Evolutionary conservation across 371 early-diverging fungal genomes (phyloP), one percentile per base, ranked within the genome.

Genomic region (Haplosporangium sp.): DNA sequence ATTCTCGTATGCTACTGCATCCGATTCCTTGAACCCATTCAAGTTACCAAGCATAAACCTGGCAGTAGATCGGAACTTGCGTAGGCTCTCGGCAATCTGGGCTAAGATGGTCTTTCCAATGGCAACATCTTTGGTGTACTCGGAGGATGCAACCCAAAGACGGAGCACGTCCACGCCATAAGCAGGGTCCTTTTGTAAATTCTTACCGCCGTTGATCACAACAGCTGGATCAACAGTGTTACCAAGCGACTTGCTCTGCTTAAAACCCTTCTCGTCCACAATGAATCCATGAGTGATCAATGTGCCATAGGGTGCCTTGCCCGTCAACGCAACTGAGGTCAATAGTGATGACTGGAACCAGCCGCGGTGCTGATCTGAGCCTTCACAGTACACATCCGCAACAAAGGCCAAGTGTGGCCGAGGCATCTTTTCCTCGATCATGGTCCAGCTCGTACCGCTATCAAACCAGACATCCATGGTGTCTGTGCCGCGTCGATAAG

Each of bases 401-500:
- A 91, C 73, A 51, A 82, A 84, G 7, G 80, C 82, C 36, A 66
- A 58, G 20, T 73, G 56, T 59, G 72, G 50, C 64, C 69, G 48
- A 43, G 70, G 73, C 71, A 79, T 83, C 68, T 69, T 80, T 29
- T 82, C 77, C 38, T 86, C 82, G 6, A 94, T 81, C 83, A 90
- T 84, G 8, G 90, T 89, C 95, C 95, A 95, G n/a, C 92, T 92
- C 37, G 92, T 89, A 14, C 97, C 97, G 69, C 95, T 95, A 67
- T 96, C 97, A 67, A 96, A 96, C 96, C 97, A 96, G 36, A 96
- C 96, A 73, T 96, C 97, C 94, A 96, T 92, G 2, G 96, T 96
- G 73, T 96, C 97, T 68, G 84, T 86, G 6, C 93, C 94, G 50
- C 89, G 80, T 36, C 82, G 80, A 66, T 90, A 93, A 0, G 59